Base-by-base conservation (phyloP, 1,139 yeast genomes). In the Nakaseomyces sp. region DNA sequence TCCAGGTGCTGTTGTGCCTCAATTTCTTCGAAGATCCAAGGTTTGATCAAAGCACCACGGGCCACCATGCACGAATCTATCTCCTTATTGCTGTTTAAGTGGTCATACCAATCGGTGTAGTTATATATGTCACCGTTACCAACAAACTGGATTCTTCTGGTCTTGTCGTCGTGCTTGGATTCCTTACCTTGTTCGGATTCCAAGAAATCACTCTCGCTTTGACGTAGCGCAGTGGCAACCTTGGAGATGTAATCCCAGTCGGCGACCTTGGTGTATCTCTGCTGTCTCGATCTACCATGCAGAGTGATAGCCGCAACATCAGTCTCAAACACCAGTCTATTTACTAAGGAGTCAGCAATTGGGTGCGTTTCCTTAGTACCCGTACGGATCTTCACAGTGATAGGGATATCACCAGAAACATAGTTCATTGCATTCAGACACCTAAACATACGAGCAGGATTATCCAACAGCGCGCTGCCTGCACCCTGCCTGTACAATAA, bases 1-100 rank as follows among this genome's bases (percentile, higher is more conserved):
- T 91, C 99, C 51, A 91, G 66, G 60, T 88, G 82, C 64, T 91
- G 97, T 57, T 79, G 79, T 7, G 93, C 73, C 46, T 89, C 93
- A 43, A 93, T 78, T 66, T 91, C 99, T 68, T 93, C 97, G 57
- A 91, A 91, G 41, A 91, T 86, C 99, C 99, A 91, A 40, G 99
- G 99, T 66, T 93, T 91, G 63, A 93, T 89, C 53, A 91, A 75
- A 0, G 97, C 97, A 44, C 97, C 98, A 56, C 99, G 76, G 2
- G 98, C 98, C 45, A 93, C 89, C 97, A 93, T 91, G 18, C 88
- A 94, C 30, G 93, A 79, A 65, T 93, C 98, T 44, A 89, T 79
- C 15, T 87, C 85, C 29, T 77, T 76, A 33, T 54, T 48, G 31
- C 48, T 48, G 39, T 77, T 72, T 32, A 74, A 73, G 37, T 80